Base-by-base conservation (phyloP, 2,329 filamentous ascomycete genomes). In the Aspergillus piperis region DNA sequence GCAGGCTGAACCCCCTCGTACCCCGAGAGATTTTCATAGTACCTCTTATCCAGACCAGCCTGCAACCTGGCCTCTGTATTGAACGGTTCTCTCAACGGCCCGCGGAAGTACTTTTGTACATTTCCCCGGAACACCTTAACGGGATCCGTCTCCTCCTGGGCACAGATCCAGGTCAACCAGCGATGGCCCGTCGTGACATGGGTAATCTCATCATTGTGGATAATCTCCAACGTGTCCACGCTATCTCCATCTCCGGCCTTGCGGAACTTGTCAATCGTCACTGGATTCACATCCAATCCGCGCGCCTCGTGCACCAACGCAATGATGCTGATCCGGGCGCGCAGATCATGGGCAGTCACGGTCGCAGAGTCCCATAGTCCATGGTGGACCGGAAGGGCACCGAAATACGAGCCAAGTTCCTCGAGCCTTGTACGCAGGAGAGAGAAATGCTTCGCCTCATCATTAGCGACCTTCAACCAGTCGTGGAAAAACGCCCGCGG, bases 151-250 rank as follows among this genome's bases (percentile, higher is more conserved):
- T 70, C 74, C 66, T 81, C 80, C 49, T 81, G 75, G 30, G 74
- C 69, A 53, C 80, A 81, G 21, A 81, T 81, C 80, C 80, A 81
- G 2, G 72, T 77, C 41, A 81, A 59, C 80, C 80, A 81, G 36
- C 79, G 68, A 60, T 81, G 79, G 4, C 79, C 80, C 4, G 79
- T 81, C 0, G 80, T 81, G 19, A 81, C 79, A 62, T 81, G 80
- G 0, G 80, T 81, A 44, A 81, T 81, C 64, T 81, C 80, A 48
- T 81, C 80, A 53, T 80, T 80, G 54, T 81, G 80, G 32, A 81
- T 81, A 21, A 81, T 69, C 38, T 76, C 75, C 57, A 81, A 62
- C 3, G 70, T 69, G 8, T 76, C 70, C 13, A 80, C 78, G 53
- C 78, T 81, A 50, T 81, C 78, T 8, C 38, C 42, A 44, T 81